Base-by-base conservation (phyloP, 257 asterid species). In the Nicotiana knightiana region DNA sequence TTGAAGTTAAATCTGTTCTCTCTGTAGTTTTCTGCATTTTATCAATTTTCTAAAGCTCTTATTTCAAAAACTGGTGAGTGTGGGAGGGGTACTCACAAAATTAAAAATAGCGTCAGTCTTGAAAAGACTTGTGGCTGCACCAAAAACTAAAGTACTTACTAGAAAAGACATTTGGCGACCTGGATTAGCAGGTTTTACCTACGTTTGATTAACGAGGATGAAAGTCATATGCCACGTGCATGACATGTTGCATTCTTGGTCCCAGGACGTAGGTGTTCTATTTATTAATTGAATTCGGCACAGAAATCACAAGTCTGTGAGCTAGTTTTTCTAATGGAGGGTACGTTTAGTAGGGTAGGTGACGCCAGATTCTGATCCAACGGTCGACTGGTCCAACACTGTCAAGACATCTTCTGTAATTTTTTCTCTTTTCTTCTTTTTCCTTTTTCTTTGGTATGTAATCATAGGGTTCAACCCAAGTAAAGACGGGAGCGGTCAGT, bases 101-200 rank as follows among this genome's bases (percentile, higher is more conserved):
- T 73, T 73, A 3, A 26, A 51, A 73, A 73, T 59, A 21, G 28
- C 28, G 62, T 71, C 79, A 71, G 79, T 13, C 12, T 51, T 73
- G 79, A 51, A 51, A 73, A 26, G 79, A 73, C 79, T 46, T 51
- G n/a, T 73, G 43, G 79, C 63, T 73, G 79, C 79, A 73, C 62
- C 51, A 43, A 43, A 21, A 39, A 39, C 48, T 39, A 7, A 7
- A 39, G 0, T 43, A 9, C 37, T 3, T 73, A 46, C 48, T 43
- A 0, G 17, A 1, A 53, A 70, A 46, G 59, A 48, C 61, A 73
- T 73, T 48, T 48, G 39, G 62, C 39, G 7, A 48, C 24, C 39
- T 3, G 39, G 15, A 73, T 48, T 48, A 48, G 24, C 39, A 46
- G 26, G 35, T 70, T 43, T 21, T 43, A 70, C 77, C 58, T 12